phyloP scores from a whole-genome alignment of 2,329 filamentous ascomycete species.

The Podosphaera xanthii region DNA sequence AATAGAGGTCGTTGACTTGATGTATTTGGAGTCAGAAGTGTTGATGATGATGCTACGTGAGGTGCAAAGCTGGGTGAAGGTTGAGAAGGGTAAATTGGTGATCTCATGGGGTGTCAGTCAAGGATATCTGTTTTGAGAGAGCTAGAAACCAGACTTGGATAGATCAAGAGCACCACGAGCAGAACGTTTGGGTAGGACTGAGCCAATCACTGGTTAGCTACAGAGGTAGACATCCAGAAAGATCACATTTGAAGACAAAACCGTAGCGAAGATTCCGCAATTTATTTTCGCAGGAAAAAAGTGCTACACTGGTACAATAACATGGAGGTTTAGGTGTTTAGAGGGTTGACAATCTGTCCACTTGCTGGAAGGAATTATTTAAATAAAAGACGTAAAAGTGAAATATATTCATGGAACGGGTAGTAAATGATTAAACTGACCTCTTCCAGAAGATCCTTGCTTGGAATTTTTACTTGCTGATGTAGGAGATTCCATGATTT shows the following conservation, averaged over 20 bases:
- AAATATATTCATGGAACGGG: neutral
- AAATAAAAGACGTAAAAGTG: neutral
- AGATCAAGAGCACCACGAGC: slow-evolving; percentile 61
- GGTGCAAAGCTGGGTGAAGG: slow-evolving; percentile 2
- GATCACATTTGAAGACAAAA: too few relatives aligned
- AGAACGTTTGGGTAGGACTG: slow-evolving; percentile 31
- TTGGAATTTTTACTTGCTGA: neutral
- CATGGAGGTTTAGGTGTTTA: too few relatives aligned
- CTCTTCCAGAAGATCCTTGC: neutral
- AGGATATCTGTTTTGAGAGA: neutral
- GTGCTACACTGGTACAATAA: too few relatives aligned
- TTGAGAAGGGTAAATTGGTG: slow-evolving; percentile 6
- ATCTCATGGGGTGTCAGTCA: slow-evolving; percentile 3
- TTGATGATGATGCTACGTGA: slow-evolving; percentile 2
- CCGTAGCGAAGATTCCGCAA: too few relatives aligned
- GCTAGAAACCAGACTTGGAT: slow-evolving; percentile 37
- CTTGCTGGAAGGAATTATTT: neutral
- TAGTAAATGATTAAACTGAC: neutral
- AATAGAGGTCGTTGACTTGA: slow-evolving; percentile 10
- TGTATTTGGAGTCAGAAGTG: slow-evolving; percentile 9
- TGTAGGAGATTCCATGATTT: neutral
- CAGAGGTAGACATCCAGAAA: too few relatives aligned
- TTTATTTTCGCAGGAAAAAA: too few relatives aligned
- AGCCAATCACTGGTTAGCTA: neutral
- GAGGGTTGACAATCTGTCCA: too few relatives aligned